Percentiles rank a stretch among this genome's conserved stretches.
phyloP scores from a whole-genome alignment of 257 asterid species.

The Solanum peruvianum region DNA sequence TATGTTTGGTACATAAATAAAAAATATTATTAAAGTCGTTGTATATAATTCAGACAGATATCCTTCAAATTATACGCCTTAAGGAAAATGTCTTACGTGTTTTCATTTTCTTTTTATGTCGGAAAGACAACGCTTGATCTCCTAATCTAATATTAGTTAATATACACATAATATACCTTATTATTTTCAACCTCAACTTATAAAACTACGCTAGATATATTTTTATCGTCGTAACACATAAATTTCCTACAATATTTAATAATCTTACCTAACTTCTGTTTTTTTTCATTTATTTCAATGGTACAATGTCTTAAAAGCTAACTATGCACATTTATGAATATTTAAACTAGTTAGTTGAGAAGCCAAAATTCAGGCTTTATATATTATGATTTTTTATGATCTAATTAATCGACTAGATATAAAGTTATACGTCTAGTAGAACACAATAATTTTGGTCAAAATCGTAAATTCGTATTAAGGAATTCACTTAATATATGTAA shows the following conservation, averaged over 20 bases:
- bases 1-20: neutral
- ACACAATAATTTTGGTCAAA: neutral
- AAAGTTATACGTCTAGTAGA: no score
- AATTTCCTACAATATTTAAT: neutral
- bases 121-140: neutral
- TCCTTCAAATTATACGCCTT: no score
- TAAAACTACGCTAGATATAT: no score
- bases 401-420: neutral
- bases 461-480: no score
- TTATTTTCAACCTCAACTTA: neutral
- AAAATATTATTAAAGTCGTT: no score
- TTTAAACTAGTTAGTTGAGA: neutral
- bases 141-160: no score
- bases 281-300: neutral
- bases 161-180: neutral
- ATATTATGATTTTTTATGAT: neutral
- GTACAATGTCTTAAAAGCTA: neutral
- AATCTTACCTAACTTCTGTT: neutral
- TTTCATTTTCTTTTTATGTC: no score
- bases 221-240: neutral
- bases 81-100: neutral
- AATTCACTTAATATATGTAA: no score
- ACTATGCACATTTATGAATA: neutral
- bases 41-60: no score
- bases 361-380: neutral